Conservation (phyloP, 345 rosid species). For the Acer yangbiense region DNA sequence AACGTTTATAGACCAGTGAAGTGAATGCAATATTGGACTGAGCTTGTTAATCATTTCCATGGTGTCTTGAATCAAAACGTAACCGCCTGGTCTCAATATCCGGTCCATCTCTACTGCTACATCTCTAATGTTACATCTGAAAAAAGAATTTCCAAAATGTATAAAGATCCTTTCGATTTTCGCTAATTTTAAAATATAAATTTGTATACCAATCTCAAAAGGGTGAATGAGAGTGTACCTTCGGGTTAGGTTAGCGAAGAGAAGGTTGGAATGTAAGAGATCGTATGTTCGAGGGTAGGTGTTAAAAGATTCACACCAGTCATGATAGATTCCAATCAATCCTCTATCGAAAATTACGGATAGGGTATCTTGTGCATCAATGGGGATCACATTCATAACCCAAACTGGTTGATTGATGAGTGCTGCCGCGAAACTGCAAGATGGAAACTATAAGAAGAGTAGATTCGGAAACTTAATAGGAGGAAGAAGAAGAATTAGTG, state of each 20-base stretch:
- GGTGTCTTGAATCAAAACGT: constrained; percentile 74
- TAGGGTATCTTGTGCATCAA: constrained; percentile 65
- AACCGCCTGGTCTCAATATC: constrained; percentile 79
- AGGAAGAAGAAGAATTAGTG: constrained; percentile 21
- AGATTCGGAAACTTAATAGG: not conserved
- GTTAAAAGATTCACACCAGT: constrained; percentile 90
- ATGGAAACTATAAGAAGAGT: not conserved
- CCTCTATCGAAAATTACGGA: constrained; percentile 76
- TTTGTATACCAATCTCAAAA: not conserved
- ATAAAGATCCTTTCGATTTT: too few relatives aligned
- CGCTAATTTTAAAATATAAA: not conserved
- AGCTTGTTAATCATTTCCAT: constrained; percentile 58
- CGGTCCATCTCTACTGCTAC: constrained; percentile 78
- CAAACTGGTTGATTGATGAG: constrained; percentile 66
- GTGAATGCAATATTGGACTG: constrained; percentile 49
- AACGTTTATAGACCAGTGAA: constrained; percentile 66
- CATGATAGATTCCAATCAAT: constrained; percentile 81
- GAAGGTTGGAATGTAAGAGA: constrained; percentile 73
- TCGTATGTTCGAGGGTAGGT: constrained; percentile 92
- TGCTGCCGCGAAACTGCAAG: constrained; percentile 78
- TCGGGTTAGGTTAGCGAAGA: constrained; percentile 44
- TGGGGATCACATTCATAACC: constrained; percentile 91
- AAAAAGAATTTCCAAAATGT: not conserved
- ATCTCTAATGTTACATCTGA: constrained; percentile 67
- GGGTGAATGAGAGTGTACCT: constrained; percentile 39